Evolutionary conservation across 352 stramenopile genomes (phyloP).

Genomic region (Pythium vanterpoolii): DNA sequence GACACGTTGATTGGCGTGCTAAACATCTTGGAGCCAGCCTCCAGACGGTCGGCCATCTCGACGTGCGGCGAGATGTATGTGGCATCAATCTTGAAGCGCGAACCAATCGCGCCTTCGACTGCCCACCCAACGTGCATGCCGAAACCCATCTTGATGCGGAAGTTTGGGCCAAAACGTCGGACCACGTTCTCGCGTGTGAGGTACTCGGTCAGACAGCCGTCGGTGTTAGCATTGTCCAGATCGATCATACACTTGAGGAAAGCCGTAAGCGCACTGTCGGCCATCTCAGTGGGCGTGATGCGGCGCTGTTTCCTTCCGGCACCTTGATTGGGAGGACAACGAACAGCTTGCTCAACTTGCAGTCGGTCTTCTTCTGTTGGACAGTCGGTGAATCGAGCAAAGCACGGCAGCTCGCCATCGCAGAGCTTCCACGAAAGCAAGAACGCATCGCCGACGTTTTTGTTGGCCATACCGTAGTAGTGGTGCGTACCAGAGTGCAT

Average conservation of each 20-base stretch:
- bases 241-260: slow-evolving; percentile 95
- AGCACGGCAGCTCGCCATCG: slow-evolving; percentile 71
- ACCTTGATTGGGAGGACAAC: slow-evolving; percentile 63
- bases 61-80: slow-evolving; percentile 96
- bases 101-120: slow-evolving; percentile 95
- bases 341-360: slow-evolving; percentile 68
- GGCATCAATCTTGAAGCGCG: slow-evolving; percentile 95
- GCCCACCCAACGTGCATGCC: slow-evolving; percentile 96
- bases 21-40: slow-evolving; percentile 94
- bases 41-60: slow-evolving; percentile 92
- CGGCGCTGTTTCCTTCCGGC: slow-evolving; percentile 59
- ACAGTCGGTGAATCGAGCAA: slow-evolving; percentile 76
- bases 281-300: slow-evolving; percentile 87
- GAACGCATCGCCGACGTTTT: slow-evolving; percentile 91
- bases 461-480: slow-evolving; percentile 88
- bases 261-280: slow-evolving; percentile 92
- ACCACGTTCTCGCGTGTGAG: slow-evolving; percentile 67
- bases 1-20: slow-evolving; percentile 79
- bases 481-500: slow-evolving; percentile 85
- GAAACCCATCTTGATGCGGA: slow-evolving; percentile 92
- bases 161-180: slow-evolving; percentile 72
- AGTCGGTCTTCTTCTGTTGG: slow-evolving; percentile 70
- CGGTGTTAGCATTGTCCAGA: slow-evolving; percentile 78
- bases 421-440: slow-evolving; percentile 94
- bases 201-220: slow-evolving; percentile 72